Evolutionary conservation across 2,329 filamentous ascomycete species (phyloP).

Genomic region (Colletotrichum tabaci): DNA sequence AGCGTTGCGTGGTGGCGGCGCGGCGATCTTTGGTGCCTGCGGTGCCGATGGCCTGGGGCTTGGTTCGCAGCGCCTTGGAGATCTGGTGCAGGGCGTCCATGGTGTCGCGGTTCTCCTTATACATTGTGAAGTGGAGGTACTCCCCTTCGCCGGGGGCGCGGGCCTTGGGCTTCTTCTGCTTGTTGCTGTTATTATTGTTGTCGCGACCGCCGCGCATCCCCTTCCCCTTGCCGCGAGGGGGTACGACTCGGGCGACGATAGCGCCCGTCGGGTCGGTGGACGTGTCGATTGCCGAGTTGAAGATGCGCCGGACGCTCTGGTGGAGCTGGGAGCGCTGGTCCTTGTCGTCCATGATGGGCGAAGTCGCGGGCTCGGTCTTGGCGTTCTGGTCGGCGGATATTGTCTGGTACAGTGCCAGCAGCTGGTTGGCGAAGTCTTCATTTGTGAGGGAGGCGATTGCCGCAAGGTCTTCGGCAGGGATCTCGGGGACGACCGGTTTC

Average conservation of each 20-base stretch:
- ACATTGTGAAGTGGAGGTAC: slow-evolving; percentile 91
- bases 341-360: slow-evolving; percentile 61
- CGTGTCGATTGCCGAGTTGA: slow-evolving; percentile 84
- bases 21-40: slow-evolving; percentile 94
- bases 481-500: slow-evolving; percentile 47
- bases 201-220: slow-evolving; percentile 47
- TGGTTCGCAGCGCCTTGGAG: slow-evolving; percentile 80
- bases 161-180: slow-evolving; percentile 37
- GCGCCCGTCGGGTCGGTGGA: slow-evolving; percentile 71
- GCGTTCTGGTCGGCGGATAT: slow-evolving; percentile 50
- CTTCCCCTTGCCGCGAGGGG: slow-evolving; percentile 54
- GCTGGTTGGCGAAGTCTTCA: slow-evolving; percentile 55
- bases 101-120: slow-evolving; percentile 97
- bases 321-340: slow-evolving; percentile 64
- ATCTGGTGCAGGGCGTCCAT: slow-evolving; percentile 91
- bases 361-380: slow-evolving; percentile 53
- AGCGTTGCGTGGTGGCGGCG: slow-evolving; percentile 87
- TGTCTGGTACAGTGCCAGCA: slow-evolving; percentile 59
- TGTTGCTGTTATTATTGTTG: slow-evolving; percentile 43
- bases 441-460: slow-evolving; percentile 58
- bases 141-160: slow-evolving; percentile 68
- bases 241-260: slow-evolving; percentile 76
- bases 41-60: slow-evolving; percentile 79
- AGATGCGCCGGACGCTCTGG: slow-evolving; percentile 81
- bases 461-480: slow-evolving; percentile 51